Evolutionary conservation across 805 yeast genomes (phyloP).

Genomic region (Limtongia smithiae): DNA sequence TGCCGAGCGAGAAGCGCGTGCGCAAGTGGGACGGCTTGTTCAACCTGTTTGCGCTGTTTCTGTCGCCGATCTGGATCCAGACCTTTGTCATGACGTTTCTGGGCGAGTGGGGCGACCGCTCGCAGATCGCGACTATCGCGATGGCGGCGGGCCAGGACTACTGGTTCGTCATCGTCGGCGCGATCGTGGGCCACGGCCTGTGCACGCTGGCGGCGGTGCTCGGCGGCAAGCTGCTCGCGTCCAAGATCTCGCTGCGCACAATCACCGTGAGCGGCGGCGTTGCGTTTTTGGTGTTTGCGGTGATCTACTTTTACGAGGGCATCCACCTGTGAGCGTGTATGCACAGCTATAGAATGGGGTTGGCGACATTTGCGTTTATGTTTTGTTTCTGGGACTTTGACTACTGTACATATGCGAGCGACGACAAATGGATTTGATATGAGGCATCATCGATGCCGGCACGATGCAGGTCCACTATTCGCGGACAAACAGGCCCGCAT

Average conservation of each 20-base stretch:
- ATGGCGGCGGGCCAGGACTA: constrained; percentile 97
- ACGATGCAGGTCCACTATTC: constrained; percentile 9
- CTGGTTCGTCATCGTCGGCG: constrained; percentile 85
- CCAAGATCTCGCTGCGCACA: constrained; percentile 83
- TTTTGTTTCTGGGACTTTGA: no score
- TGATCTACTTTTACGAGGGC: constrained; percentile 75
- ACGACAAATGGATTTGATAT: no score
- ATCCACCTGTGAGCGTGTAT: not conserved
- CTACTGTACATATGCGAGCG: no score
- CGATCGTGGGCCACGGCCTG: constrained; percentile 79
- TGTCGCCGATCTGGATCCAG: constrained; percentile 91
- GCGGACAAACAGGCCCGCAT: constrained; percentile 18
- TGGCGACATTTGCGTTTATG: no score
- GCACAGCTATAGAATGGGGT: not conserved
- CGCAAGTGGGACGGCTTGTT: constrained; percentile 41
- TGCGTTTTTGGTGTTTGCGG: constrained; percentile 79
- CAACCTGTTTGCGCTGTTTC: constrained; percentile 56
- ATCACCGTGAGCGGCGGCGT: constrained; percentile 88
- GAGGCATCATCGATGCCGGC: no score
- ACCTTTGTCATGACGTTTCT: constrained; percentile 92
- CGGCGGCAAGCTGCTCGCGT: constrained; percentile 89
- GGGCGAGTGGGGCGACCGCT: constrained; percentile 99
- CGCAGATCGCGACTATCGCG: constrained; percentile 96
- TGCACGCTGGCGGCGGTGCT: constrained; percentile 89
- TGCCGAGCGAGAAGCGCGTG: not conserved